phyloP scores from a whole-genome alignment of 768 basidiomycete species.

The Tremella fuciformis region DNA sequence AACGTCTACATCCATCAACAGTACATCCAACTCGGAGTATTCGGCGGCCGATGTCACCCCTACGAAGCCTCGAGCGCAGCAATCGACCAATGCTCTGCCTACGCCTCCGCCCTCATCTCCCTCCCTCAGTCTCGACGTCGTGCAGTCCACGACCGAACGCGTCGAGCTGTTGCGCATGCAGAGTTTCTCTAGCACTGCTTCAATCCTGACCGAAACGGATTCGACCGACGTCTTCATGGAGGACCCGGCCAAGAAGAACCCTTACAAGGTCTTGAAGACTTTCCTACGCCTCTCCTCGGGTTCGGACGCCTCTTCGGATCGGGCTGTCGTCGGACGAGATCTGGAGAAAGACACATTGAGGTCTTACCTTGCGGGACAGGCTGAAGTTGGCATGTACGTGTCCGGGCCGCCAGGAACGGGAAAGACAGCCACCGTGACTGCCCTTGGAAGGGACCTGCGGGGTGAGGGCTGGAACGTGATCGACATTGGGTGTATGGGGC shows the following conservation, averaged over 20 bases:
- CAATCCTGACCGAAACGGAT: slow-evolving; percentile 7
- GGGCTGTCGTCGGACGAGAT: slow-evolving; percentile 44
- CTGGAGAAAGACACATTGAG: slow-evolving; percentile 38
- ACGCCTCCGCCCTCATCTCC: slow-evolving; percentile 40
- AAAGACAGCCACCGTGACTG: slow-evolving; percentile 55
- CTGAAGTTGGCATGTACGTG: slow-evolving; percentile 60
- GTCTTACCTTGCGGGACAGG: slow-evolving; percentile 29
- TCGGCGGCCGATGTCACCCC: slow-evolving; percentile 37
- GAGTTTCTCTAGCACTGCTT: slow-evolving; percentile 6
- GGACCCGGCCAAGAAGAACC: slow-evolving; percentile 24
- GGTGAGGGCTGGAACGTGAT: slow-evolving; percentile 39
- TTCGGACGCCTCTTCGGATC: slow-evolving; percentile 13
- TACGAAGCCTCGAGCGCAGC: slow-evolving; percentile 28
- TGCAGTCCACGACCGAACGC: slow-evolving; percentile 24
- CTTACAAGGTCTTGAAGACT: slow-evolving; percentile 48
- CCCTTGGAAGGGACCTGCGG: slow-evolving; percentile 33
- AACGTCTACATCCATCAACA: slow-evolving; percentile 27
- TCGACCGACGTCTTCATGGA: not conserved
- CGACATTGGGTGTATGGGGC: slow-evolving; percentile 51
- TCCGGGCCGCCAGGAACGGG: slow-evolving; percentile 93
- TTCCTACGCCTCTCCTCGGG: slow-evolving; percentile 39
- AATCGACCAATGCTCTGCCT: slow-evolving; percentile 20
- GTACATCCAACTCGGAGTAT: slow-evolving; percentile 17
- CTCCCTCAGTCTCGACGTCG: slow-evolving; percentile 18
- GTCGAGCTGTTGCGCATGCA: slow-evolving; percentile 37